phyloP scores from a whole-genome alignment of 1,284 basidiomycete genomes.

The Cutaneotrichosporon sp. region DNA sequence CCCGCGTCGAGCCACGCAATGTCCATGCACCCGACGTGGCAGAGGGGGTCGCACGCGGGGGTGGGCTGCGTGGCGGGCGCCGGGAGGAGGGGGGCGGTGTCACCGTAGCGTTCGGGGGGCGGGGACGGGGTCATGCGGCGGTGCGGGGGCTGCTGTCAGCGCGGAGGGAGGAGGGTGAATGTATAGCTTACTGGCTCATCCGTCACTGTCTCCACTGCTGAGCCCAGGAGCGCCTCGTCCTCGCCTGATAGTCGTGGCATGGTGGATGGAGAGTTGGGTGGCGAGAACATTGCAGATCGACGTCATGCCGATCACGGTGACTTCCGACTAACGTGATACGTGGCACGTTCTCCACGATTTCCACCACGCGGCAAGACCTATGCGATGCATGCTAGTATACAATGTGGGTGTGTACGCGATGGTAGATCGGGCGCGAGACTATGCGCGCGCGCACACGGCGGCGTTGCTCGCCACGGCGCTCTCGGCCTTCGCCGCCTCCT shows the following conservation, averaged over 20 bases:
- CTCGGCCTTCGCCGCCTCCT: background rate
- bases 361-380: background rate
- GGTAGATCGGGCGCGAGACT: too few relatives aligned
- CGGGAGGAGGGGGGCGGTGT: background rate
- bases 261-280: too few relatives aligned
- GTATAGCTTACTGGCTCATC: too few relatives aligned
- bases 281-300: too few relatives aligned
- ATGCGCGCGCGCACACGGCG: background rate
- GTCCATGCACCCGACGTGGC: background rate
- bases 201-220: too few relatives aligned
- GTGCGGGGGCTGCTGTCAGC: background rate
- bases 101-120: background rate
- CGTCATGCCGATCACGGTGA: too few relatives aligned
- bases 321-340: too few relatives aligned
- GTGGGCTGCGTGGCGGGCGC: background rate
- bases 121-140: background rate
- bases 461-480: background rate
- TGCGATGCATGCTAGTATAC: slow-evolving; percentile 1
- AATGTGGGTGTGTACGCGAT: background rate
- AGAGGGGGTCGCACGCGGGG: background rate
- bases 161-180: background rate
- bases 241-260: too few relatives aligned
- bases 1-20: background rate
- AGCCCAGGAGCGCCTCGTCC: too few relatives aligned
- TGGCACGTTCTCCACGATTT: background rate